Evolutionary conservation across 306 rosid genomes (phyloP), one percentile per base, ranked within the genome.

Genomic region (Rosa rugosa): DNA sequence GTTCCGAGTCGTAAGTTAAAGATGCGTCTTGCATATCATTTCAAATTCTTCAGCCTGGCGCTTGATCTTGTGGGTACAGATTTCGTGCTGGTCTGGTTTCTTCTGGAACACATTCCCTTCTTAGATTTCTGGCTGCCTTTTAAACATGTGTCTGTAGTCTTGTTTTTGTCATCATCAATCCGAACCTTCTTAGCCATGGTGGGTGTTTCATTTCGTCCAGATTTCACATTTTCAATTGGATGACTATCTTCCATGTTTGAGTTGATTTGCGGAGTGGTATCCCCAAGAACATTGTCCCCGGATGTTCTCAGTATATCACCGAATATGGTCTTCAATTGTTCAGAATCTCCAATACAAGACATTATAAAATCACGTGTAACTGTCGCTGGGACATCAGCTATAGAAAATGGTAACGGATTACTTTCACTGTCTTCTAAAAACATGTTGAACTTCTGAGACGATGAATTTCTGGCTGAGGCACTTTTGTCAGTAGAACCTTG

Each of bases 341-440:
- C 80, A 38, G 77, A 47, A 41, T 83, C 81, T 75, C 83, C 88
- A 81, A 65, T 49, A 66, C 71, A 49, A 65, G 87, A 80, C 56
- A 74, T 13, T 6, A 81, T 71, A 56, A 81, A 71, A 83, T 83
- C 88, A 22, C 67, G 79, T 49, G 70, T 62, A 67, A 70, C 40
- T 12, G 84, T 76, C 40, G 14, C 83, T 27, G 77, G 79, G 64
- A 79, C 71, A 69, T 82, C 77, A 44, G 66, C 74, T 14, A 79
- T 18, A 65, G 81, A 80, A 67, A 79, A 71, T 68, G 79, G 72
- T 25, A 63, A 71, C 13, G 45, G 67, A 47, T 68, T 71, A 31
- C 69, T 70, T 17, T 31, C 57, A 41, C 46, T 60, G 50, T 64
- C 75, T 27, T 40, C 69, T 11, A 54, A 83, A 77, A 59, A 64